Base-by-base conservation (phyloP, 225 moss, liverwort and hornwort species). In the Straminergon stramineum region DNA sequence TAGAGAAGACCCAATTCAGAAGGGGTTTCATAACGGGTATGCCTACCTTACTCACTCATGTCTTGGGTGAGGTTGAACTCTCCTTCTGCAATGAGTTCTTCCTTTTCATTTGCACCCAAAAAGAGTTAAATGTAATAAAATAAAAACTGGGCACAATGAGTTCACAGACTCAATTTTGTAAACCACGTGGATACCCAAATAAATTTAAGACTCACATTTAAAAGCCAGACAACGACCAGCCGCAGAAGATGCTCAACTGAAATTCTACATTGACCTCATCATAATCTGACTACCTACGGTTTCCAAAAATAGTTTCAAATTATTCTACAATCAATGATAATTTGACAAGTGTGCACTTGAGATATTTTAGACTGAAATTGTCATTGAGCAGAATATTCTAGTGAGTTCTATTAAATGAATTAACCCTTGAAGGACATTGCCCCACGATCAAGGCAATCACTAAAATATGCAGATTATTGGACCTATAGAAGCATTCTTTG, bases 1-100 rank as follows among this genome's bases (percentile, higher is more conserved):
- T 22, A 69, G 4, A 69, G 7, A 69, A 2, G 69, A 23, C 2
- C 7, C 22, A 69, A 69, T 37, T n/a, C 2, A 13, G 7, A n/a
- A 69, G 11, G n/a, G n/a, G 4, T 13, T n/a, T 13, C 4, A 24
- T 24, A 70, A 39, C 1, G 3, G 19, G 0, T 39, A 23, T 0
- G 2, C 70, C 24, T 24, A 23, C 39, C 8, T 70, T 39, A n/a
- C 5, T 7, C n/a, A 68, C 5, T 7, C n/a, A 68, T 37, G 9
- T 21, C 22, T 69, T 69, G 7, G 7, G 22, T 1, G 0, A 69
- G 13, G 21, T 68, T 69, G 6, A 22, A 13, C 22, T n/a, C 21
- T n/a, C 22, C 1, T 69, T 7, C 23, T 22, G n/a, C 69, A 69
- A 7, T 22, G 9, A 22, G 1, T n/a, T 69, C 7, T 69, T 21